phyloP scores from a whole-genome alignment of 2,329 filamentous ascomycete species.

The Cyphellophora europaea region DNA sequence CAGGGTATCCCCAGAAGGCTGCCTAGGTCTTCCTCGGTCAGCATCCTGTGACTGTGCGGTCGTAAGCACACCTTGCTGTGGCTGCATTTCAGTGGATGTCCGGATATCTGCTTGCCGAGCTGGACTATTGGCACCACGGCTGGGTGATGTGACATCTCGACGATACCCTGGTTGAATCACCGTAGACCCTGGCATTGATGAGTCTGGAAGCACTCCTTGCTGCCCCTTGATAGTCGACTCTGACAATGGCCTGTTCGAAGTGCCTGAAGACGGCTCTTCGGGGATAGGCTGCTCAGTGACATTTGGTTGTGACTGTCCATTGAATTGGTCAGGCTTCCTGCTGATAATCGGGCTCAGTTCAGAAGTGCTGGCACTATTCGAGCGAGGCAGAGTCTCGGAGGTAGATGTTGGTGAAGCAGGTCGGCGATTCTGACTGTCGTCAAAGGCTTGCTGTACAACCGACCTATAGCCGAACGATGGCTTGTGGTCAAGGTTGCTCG shows the following conservation, averaged over 20 bases:
- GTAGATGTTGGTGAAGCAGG: slow-evolving; percentile 43
- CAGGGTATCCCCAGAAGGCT: background rate
- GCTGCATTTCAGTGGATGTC: slow-evolving; percentile 27
- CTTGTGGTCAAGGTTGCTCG: slow-evolving; percentile 44
- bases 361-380: slow-evolving; percentile 54
- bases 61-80: slow-evolving; percentile 29
- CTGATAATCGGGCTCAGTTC: slow-evolving; percentile 59
- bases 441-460: slow-evolving; percentile 57
- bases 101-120: slow-evolving; percentile 48
- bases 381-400: slow-evolving; percentile 43
- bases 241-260: background rate
- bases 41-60: background rate
- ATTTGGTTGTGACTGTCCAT: slow-evolving; percentile 36
- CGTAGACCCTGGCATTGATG: slow-evolving; percentile 21
- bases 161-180: slow-evolving; percentile 45
- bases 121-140: slow-evolving; percentile 45
- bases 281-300: slow-evolving; percentile 39
- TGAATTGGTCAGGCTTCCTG: slow-evolving; percentile 37
- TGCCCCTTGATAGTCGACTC: slow-evolving; percentile 1
- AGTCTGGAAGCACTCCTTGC: too few species aligned
- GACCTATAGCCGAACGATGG: slow-evolving; percentile 48
- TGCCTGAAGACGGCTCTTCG: slow-evolving; percentile 8
- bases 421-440: slow-evolving; percentile 44
- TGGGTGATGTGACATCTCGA: slow-evolving; percentile 50
- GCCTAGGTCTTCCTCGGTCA: background rate